phyloP scores from a whole-genome alignment of 148 eudicot species.

The Chenopodium formosanum region DNA sequence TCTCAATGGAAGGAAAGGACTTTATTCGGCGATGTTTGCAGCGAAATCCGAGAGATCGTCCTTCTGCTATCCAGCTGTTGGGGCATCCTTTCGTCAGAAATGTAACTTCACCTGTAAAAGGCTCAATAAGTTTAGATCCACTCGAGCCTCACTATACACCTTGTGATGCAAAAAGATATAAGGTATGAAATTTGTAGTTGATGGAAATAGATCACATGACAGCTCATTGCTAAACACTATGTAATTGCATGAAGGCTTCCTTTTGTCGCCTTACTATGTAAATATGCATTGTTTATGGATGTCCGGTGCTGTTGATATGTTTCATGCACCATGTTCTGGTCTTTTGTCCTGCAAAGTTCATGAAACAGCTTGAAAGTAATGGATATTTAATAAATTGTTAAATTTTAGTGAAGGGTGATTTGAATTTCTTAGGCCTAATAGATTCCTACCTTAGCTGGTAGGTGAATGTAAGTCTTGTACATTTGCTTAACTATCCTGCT shows the following conservation, averaged over 20 bases:
- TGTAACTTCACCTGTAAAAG: conserved; percentile 35
- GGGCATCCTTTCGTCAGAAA: conserved; percentile 59
- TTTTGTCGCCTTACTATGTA: not conserved
- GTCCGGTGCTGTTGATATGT: not conserved
- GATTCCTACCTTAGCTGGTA: not conserved
- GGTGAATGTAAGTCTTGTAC: not conserved
- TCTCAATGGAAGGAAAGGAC: conserved; percentile 63
- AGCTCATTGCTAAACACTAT: not conserved
- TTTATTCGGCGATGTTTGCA: conserved; percentile 61
- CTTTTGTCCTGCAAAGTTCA: not conserved
- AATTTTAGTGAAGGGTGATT: not conserved
- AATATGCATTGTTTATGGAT: not conserved
- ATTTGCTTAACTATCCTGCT: not conserved
- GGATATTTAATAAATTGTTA: not conserved
- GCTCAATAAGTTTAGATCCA: conserved; percentile 30
- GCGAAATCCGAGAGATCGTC: conserved; percentile 55
- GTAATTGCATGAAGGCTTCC: not conserved
- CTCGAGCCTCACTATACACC: conserved; percentile 20
- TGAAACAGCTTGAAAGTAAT: not conserved
- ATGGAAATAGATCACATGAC: not conserved
- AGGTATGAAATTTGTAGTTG: conserved; percentile 18
- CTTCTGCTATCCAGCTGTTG: conserved; percentile 56
- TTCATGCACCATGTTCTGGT: not conserved
- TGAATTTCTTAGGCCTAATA: not conserved
- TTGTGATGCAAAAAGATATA: not conserved